phyloP scores from a whole-genome alignment of 169 alveolate genomes.

The Cryptosporidium meleagridis region DNA sequence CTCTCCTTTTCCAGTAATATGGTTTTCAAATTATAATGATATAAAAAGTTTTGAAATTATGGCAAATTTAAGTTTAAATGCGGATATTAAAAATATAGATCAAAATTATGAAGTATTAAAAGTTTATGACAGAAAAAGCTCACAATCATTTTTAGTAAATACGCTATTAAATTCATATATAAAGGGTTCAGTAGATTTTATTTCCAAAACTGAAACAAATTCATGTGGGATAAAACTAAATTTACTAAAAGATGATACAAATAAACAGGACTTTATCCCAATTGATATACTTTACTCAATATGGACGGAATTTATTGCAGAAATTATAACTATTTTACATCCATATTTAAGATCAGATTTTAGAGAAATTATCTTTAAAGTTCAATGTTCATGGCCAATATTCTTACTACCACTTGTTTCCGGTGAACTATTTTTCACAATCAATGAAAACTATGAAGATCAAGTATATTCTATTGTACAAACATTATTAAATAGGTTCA shows the following conservation, averaged over 20 bases:
- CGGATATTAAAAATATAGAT: not conserved
- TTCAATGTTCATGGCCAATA: conserved; percentile 35
- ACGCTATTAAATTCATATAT: conserved; percentile 32
- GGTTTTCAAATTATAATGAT: conserved; percentile 63
- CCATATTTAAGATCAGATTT: conserved; percentile 49
- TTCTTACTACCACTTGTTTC: conserved; percentile 31
- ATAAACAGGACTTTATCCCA: conserved; percentile 22
- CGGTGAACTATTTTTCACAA: conserved; percentile 26
- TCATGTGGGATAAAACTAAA: conserved; percentile 12
- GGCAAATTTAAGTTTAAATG: conserved; percentile 5
- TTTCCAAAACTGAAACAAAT: not conserved
- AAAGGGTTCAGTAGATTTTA: not conserved
- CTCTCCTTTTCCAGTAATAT: conserved; percentile 34
- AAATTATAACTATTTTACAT: conserved; percentile 33
- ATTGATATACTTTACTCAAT: not conserved
- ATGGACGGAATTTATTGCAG: conserved; percentile 67
- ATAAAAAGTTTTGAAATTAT: conserved; percentile 37
- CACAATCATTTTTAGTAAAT: not conserved
- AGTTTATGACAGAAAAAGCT: not conserved
- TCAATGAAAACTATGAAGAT: not conserved
- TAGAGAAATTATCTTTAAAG: conserved; percentile 35
- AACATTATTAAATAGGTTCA: conserved; percentile 16
- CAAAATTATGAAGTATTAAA: not conserved
- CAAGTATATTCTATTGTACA: not conserved
- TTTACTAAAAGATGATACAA: not conserved